phyloP scores from a whole-genome alignment of 2,329 filamentous ascomycete genomes.

The Fonsecaea monophora region DNA sequence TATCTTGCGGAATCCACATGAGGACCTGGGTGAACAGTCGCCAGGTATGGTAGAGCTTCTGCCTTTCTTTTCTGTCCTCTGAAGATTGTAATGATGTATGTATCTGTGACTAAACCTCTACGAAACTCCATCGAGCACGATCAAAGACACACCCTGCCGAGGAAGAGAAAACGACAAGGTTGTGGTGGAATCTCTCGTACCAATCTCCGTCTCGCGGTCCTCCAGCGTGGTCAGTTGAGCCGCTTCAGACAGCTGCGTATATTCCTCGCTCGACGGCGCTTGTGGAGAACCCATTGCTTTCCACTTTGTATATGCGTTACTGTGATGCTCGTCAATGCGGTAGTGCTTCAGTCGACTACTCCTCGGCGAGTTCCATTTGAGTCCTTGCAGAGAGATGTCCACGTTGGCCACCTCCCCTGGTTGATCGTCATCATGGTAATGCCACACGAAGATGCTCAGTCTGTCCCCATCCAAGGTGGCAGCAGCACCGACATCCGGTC shows the following conservation, averaged over 20 bases:
- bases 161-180: slow-evolving; percentile 1
- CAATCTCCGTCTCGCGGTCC: neutral
- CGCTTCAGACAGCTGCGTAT: neutral
- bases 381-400: neutral
- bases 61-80: neutral
- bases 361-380: neutral
- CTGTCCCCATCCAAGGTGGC: neutral
- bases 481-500: slow-evolving; percentile 1
- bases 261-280: neutral
- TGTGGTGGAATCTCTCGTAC: neutral
- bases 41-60: neutral
- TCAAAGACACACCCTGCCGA: slow-evolving; percentile 8
- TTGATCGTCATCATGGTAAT: slow-evolving; percentile 13
- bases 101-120: neutral
- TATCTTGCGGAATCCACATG: no score
- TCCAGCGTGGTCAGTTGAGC: neutral
- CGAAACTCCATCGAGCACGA: neutral
- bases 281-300: slow-evolving; percentile 8
- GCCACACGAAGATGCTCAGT: slow-evolving; percentile 8
- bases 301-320: slow-evolving; percentile 13
- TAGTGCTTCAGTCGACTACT: neutral
- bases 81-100: no score
- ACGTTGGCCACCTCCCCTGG: neutral
- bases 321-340: slow-evolving; percentile 10
- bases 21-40: no score